Evolutionary conservation across 2,329 filamentous ascomycete species (phyloP).

Genomic region (Phialophora tarda): DNA sequence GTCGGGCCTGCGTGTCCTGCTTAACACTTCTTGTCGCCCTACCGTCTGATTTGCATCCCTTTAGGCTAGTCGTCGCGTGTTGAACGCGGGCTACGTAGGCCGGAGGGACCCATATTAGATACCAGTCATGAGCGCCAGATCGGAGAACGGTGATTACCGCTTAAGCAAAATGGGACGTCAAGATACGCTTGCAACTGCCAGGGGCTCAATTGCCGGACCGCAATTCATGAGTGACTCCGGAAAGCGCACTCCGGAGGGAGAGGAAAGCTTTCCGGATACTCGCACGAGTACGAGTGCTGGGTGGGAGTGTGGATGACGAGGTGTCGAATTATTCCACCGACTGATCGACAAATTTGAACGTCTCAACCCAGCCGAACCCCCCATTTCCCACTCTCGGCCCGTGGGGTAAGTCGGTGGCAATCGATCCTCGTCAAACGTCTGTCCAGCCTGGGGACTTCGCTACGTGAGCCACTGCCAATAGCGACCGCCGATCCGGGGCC

Average conservation of each 20-base stretch:
- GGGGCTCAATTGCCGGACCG: background rate
- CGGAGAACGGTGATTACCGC: background rate
- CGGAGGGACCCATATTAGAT: background rate
- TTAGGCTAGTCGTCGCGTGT: background rate
- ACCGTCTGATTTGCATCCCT: background rate
- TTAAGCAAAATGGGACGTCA: background rate
- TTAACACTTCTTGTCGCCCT: background rate
- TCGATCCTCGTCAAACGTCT: background rate
- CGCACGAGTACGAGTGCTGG: background rate
- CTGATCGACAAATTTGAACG: background rate
- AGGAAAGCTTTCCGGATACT: background rate
- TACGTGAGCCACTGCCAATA: background rate
- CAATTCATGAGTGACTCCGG: background rate
- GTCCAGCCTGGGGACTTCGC: background rate
- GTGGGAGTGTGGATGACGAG: background rate
- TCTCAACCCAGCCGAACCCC: background rate
- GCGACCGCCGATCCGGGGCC: background rate
- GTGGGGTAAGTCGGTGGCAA: conserved; percentile 8
- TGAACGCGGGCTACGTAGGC: background rate
- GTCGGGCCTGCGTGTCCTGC: too few species aligned
- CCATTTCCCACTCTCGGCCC: conserved; percentile 6
- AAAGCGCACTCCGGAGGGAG: background rate
- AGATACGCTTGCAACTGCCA: background rate
- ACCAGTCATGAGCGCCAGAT: background rate
- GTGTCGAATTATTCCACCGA: background rate